These are phyloP conservation scores for Mortierella sp. DNA, from an alignment of 371 early-diverging fungal species.

Conservation along the genomic window DNA sequence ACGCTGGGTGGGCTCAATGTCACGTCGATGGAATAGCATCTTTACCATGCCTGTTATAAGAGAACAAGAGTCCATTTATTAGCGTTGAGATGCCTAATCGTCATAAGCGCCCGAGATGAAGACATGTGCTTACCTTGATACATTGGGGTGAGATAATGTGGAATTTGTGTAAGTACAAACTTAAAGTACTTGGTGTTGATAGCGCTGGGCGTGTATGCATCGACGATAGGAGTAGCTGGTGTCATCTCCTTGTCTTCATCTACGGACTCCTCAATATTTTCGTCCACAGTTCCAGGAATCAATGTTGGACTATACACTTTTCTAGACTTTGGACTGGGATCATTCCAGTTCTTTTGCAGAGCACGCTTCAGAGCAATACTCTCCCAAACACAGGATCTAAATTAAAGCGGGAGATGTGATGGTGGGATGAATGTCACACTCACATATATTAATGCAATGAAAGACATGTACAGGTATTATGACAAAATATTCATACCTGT, in stretches of 20 bases:
- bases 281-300: slow-evolving; percentile 29
- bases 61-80: neutral
- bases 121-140: slow-evolving; percentile 71
- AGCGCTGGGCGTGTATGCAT: slow-evolving; percentile 70
- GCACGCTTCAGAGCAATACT: slow-evolving; percentile 69
- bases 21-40: slow-evolving; percentile 73
- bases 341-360: slow-evolving; percentile 80
- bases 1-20: slow-evolving; percentile 64
- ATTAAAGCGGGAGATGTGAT: neutral
- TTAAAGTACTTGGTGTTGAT: slow-evolving; percentile 79
- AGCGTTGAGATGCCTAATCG: neutral
- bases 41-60: slow-evolving; percentile 68
- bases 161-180: slow-evolving; percentile 75
- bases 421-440: neutral
- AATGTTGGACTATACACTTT: slow-evolving; percentile 22
- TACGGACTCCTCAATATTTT: slow-evolving; percentile 24
- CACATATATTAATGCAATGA: neutral
- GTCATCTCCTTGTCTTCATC: slow-evolving; percentile 43
- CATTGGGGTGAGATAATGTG: slow-evolving; percentile 71
- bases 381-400: slow-evolving; percentile 79
- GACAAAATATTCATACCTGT: slow-evolving; percentile 64
- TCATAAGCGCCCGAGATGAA: neutral
- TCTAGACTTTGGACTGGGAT: slow-evolving; percentile 42
- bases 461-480: neutral
- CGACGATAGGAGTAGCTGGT: slow-evolving; percentile 46